Percentiles rank a stretch among this genome's conserved stretches.
These are phyloP conservation scores for Podaxis sp. DNA, from an alignment of 768 basidiomycete species.

Conservation along the genomic window DNA sequence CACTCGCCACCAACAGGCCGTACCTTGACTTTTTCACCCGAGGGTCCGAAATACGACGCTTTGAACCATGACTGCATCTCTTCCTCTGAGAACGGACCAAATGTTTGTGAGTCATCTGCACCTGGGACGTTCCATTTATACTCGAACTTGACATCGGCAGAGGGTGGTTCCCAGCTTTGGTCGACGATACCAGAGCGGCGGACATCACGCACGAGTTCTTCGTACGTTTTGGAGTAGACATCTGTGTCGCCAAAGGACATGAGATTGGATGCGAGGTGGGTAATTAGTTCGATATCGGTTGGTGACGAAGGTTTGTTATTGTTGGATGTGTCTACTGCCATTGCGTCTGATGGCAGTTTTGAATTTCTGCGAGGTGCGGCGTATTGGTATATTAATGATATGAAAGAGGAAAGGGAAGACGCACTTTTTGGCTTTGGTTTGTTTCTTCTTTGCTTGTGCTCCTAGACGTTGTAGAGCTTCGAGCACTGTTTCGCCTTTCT, in stretches of 20 bases:
- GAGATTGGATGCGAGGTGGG: slow-evolving; percentile 83
- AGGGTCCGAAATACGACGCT: slow-evolving; percentile 77
- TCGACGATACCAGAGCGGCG: slow-evolving; percentile 72
- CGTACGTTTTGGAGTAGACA: slow-evolving; percentile 84
- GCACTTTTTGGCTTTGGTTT: slow-evolving; percentile 33
- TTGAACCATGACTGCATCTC: slow-evolving; percentile 81
- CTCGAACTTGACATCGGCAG: slow-evolving; percentile 74
- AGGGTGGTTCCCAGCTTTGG: slow-evolving; percentile 71
- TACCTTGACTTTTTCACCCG: slow-evolving; percentile 78
- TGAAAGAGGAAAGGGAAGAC: neutral
- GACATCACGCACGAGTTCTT: slow-evolving; percentile 77
- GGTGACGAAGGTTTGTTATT: slow-evolving; percentile 20
- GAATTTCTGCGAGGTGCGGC: slow-evolving; percentile 24
- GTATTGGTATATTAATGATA: slow-evolving; percentile 17
- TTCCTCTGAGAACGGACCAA: slow-evolving; percentile 80
- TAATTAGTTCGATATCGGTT: slow-evolving; percentile 73
- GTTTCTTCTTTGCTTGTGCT: slow-evolving; percentile 55
- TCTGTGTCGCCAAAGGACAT: slow-evolving; percentile 86
- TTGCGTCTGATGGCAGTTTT: slow-evolving; percentile 29
- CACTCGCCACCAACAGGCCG: slow-evolving; percentile 69
- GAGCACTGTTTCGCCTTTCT: slow-evolving; percentile 88
- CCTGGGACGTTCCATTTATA: slow-evolving; percentile 75
- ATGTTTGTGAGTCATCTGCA: slow-evolving; percentile 48
- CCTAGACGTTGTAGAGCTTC: slow-evolving; percentile 89
- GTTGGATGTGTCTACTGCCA: slow-evolving; percentile 45